phyloP scores from a whole-genome alignment of 768 basidiomycete species.

The Lentinula edodes region DNA sequence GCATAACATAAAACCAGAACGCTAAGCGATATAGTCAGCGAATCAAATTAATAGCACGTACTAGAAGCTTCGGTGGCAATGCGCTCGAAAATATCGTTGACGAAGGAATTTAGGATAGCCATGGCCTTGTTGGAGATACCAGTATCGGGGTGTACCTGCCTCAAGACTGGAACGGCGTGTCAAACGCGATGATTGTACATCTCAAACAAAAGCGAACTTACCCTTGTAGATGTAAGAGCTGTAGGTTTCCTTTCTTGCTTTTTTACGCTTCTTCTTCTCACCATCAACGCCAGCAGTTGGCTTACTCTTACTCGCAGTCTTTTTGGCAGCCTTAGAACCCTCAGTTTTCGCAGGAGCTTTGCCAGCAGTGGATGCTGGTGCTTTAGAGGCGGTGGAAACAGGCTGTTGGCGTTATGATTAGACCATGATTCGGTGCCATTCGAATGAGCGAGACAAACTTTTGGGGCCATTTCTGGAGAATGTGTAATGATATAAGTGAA shows the following conservation, averaged over 20 bases:
- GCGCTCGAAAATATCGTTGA: conserved; percentile 92
- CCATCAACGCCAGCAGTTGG: conserved; percentile 49
- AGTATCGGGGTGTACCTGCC: conserved; percentile 96
- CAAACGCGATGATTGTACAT: neutral
- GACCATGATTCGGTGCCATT: neutral
- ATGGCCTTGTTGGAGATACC: conserved; percentile 98
- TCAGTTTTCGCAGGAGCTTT: conserved; percentile 51
- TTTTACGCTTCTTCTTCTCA: conserved; percentile 58
- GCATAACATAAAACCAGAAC: neutral
- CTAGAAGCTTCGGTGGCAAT: conserved; percentile 88
- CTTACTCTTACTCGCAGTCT: conserved; percentile 44
- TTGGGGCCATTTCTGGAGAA: conserved; percentile 8
- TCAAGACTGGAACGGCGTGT: conserved; percentile 56
- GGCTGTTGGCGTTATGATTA: conserved; percentile 26
- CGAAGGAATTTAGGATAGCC: conserved; percentile 89
- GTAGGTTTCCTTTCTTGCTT: conserved; percentile 77
- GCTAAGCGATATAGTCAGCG: neutral
- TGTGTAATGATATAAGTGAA: neutral
- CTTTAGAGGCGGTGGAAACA: conserved; percentile 60
- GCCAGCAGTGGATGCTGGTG: conserved; percentile 44
- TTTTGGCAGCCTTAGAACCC: conserved; percentile 46
- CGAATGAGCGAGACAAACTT: conserved; percentile 5
- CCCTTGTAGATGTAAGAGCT: conserved; percentile 95
- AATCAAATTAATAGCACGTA: conserved; percentile 27
- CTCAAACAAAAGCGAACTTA: conserved; percentile 21